Percentiles rank a stretch among this genome's conserved stretches.
Conservation (phyloP, 2,329 filamentous ascomycete genomes). For the Calonectria hongkongensis region DNA sequence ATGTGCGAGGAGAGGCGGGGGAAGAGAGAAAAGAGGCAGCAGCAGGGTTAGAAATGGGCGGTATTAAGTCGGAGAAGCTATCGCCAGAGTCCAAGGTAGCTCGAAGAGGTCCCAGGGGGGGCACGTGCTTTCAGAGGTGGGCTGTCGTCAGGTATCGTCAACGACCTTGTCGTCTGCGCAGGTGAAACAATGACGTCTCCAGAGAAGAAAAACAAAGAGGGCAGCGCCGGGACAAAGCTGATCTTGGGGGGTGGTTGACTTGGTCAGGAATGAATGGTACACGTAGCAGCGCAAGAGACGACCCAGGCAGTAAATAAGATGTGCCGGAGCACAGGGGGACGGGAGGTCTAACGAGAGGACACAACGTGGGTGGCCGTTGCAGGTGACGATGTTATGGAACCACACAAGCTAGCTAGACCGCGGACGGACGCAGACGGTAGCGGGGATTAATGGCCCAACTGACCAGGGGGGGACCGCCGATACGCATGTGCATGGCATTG, state of each 20-base stretch:
- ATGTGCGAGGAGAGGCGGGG: slow-evolving; percentile 15
- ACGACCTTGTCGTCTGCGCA: slow-evolving; percentile 11
- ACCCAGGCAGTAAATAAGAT: slow-evolving; percentile 23
- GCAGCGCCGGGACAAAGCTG: not conserved
- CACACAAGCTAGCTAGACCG: slow-evolving; percentile 28
- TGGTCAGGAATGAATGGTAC: slow-evolving; percentile 23
- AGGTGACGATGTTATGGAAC: slow-evolving; percentile 43
- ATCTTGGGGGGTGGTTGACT: not conserved
- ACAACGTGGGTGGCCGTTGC: slow-evolving; percentile 34
- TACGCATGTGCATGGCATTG: slow-evolving; percentile 5
- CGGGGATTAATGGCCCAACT: slow-evolving; percentile 28
- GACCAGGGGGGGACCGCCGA: slow-evolving; percentile 25
- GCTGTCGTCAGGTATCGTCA: slow-evolving; percentile 17
- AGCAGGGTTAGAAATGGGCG: not conserved
- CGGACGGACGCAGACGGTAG: slow-evolving; percentile 19
- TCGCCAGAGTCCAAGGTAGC: slow-evolving; percentile 24
- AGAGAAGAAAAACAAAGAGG: not conserved
- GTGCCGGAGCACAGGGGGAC: slow-evolving; percentile 22
- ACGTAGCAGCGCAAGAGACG: slow-evolving; percentile 24
- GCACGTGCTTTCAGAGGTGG: slow-evolving; percentile 39
- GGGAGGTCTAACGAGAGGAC: slow-evolving; percentile 27
- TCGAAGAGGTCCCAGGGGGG: slow-evolving; percentile 17
- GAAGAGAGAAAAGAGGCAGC: not conserved
- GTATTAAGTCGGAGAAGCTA: slow-evolving; percentile 22
- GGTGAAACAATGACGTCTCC: slow-evolving; percentile 29